phyloP scores from a whole-genome alignment of 306 rosid genomes.

The Vigna mungo region DNA sequence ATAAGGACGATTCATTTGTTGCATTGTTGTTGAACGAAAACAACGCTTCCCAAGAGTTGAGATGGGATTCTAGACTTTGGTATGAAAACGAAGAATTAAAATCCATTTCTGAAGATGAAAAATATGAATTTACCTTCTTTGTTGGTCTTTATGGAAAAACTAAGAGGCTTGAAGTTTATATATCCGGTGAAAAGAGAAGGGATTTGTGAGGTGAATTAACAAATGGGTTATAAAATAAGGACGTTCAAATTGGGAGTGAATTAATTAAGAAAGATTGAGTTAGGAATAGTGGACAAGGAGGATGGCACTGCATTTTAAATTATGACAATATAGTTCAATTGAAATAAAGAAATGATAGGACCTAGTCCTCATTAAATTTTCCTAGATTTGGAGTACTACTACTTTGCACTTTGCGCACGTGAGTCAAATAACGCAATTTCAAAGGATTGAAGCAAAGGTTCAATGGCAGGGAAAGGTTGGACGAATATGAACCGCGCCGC shows the following conservation, averaged over 20 bases:
- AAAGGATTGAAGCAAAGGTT: background rate
- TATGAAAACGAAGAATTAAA: constrained; percentile 18
- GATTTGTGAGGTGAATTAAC: background rate
- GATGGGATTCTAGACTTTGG: constrained; percentile 20
- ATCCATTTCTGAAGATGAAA: constrained; percentile 33
- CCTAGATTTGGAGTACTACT: background rate
- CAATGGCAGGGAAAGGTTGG: background rate
- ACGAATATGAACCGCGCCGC: background rate
- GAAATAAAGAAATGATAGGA: constrained; percentile 1
- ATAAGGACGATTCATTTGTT: background rate
- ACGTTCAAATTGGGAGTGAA: constrained; percentile 7
- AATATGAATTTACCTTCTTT: background rate
- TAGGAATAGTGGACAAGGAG: constrained; percentile 37
- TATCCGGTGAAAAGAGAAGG: background rate
- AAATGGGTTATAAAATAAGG: background rate
- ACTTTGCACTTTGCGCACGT: background rate
- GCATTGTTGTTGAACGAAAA: constrained; percentile 5
- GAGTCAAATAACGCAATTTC: constrained; percentile 29
- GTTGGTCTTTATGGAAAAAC: background rate
- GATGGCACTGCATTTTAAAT: constrained; percentile 14
- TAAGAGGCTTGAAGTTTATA: constrained; percentile 7
- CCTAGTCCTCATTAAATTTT: background rate
- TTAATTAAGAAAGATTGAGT: background rate
- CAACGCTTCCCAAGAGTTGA: constrained; percentile 41
- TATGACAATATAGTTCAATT: background rate